These are phyloP conservation scores for Posidonia oceanica DNA, from an alignment of 116 monocot genomes.

Conservation along the genomic window DNA sequence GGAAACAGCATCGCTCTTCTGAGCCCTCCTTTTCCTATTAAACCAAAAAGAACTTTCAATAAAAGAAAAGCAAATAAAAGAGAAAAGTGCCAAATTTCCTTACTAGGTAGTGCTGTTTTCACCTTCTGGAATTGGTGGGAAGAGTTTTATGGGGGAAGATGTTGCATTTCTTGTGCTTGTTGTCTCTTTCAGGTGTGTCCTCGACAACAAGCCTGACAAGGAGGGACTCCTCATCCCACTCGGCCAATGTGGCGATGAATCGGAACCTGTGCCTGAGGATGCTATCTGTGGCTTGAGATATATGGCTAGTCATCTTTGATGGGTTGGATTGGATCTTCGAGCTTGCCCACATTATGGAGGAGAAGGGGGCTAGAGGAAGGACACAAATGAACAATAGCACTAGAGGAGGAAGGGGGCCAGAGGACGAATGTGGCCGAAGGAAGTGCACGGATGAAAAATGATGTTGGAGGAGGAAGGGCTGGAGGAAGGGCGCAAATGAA, in stretches of 20 bases:
- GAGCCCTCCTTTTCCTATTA: slow-evolving; percentile 38
- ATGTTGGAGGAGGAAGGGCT: too few species aligned
- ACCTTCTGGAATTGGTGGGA: slow-evolving; percentile 43
- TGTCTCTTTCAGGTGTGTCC: slow-evolving; percentile 68
- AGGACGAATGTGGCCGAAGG: too few species aligned
- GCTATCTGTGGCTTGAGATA: background rate
- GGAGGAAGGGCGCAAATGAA: too few species aligned
- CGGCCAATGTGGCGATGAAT: slow-evolving; percentile 65
- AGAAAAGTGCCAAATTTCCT: background rate
- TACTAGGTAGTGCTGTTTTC: background rate
- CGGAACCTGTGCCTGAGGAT: slow-evolving; percentile 76
- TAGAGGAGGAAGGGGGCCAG: too few species aligned
- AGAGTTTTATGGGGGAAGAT: slow-evolving; percentile 20
- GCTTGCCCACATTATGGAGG: background rate
- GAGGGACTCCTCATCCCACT: slow-evolving; percentile 92
- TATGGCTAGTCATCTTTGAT: background rate
- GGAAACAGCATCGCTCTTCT: slow-evolving; percentile 14
- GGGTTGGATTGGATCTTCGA: background rate
- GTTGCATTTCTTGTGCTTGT: slow-evolving; percentile 27
- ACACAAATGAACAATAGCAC: too few species aligned
- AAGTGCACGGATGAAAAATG: too few species aligned
- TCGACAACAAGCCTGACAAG: slow-evolving; percentile 69
- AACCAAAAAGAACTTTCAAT: slow-evolving; percentile 1
- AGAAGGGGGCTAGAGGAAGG: background rate
- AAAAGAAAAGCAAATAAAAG: slow-evolving; percentile 4